These are phyloP conservation scores for Pseudocercospora macadamiae DNA, from an alignment of 2,329 filamentous ascomycete genomes.

Conservation along the genomic window DNA sequence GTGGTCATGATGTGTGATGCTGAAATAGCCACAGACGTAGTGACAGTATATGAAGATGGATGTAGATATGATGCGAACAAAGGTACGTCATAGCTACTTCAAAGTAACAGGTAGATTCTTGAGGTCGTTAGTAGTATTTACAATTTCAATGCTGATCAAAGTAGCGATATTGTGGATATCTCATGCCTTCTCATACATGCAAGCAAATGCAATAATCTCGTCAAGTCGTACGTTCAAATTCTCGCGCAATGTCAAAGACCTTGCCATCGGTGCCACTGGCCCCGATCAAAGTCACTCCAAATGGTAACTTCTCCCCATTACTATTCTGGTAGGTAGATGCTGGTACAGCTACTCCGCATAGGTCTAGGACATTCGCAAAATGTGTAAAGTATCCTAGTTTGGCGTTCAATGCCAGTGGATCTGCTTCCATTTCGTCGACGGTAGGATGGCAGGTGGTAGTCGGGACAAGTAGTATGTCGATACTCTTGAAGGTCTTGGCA, in stretches of 20 bases:
- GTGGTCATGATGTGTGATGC: conserved; percentile 16
- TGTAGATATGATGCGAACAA: not conserved
- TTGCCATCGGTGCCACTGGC: conserved; percentile 43
- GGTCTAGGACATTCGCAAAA: conserved; percentile 64
- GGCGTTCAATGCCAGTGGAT: conserved; percentile 60
- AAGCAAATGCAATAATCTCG: not conserved
- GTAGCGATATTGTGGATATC: not conserved
- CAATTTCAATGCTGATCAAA: not conserved
- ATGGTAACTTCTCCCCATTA: conserved; percentile 39
- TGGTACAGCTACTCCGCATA: conserved; percentile 58
- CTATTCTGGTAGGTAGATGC: conserved; percentile 46
- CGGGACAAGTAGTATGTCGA: conserved; percentile 58
- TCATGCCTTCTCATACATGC: too few species aligned
- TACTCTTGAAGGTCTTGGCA: conserved; percentile 45
- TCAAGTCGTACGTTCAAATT: conserved; percentile 32
- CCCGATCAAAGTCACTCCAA: conserved; percentile 47
- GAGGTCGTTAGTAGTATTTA: not conserved
- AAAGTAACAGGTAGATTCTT: not conserved
- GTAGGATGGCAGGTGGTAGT: conserved; percentile 55
- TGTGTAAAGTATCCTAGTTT: conserved; percentile 61
- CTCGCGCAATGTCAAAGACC: conserved; percentile 44
- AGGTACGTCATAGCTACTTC: not conserved
- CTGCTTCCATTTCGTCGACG: conserved; percentile 53
- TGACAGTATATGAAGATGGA: not conserved
- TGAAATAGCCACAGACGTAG: too few species aligned